These are phyloP conservation scores for Globisporangium spinosum DNA, from an alignment of 352 stramenopile species.

Conservation along the genomic window DNA sequence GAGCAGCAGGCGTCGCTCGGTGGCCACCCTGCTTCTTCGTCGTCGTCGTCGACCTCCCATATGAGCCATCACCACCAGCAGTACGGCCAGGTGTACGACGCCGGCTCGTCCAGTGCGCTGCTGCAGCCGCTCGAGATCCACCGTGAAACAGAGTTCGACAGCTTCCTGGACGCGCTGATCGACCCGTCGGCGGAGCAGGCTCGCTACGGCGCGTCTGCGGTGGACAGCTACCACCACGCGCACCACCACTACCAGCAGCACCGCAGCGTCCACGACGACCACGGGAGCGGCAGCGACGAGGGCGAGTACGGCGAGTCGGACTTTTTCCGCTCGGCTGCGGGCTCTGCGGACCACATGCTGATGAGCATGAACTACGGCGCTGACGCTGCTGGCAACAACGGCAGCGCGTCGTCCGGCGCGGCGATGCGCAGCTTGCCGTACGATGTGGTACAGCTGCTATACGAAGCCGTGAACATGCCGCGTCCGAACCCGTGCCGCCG, in stretches of 20 bases:
- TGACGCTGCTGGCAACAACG: conserved; percentile 12
- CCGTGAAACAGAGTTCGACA: conserved; percentile 54
- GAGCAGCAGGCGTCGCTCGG: conserved; percentile 7
- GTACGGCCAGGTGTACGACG: conserved; percentile 27
- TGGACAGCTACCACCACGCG: conserved; percentile 15
- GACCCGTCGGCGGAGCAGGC: conserved; percentile 22
- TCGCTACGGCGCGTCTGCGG: conserved; percentile 1
- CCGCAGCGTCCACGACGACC: conserved; percentile 2
- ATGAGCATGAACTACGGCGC: conserved; percentile 29
- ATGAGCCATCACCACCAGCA: conserved; percentile 15
- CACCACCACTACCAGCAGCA: conserved; percentile 10
- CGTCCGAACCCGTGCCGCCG: conserved; percentile 68
- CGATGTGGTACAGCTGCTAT: conserved; percentile 55
- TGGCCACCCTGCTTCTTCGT: not conserved
- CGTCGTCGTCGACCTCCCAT: not conserved
- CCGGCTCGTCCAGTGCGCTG: conserved; percentile 33
- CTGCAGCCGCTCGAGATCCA: conserved; percentile 52
- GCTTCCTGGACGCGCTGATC: conserved; percentile 55
- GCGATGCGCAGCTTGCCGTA: conserved; percentile 44
- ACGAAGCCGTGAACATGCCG: conserved; percentile 69
- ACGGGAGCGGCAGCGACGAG: conserved; percentile 19
- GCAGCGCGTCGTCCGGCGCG: conserved; percentile 23
- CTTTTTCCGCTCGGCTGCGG: conserved; percentile 17
- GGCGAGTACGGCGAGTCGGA: conserved; percentile 13
- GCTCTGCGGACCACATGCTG: conserved; percentile 19